A percentile compares a stretch with the other conserved stretches of the same genome.
Conservation (phyloP, 129 eudicot species). For the Pulicaria dysenterica region DNA sequence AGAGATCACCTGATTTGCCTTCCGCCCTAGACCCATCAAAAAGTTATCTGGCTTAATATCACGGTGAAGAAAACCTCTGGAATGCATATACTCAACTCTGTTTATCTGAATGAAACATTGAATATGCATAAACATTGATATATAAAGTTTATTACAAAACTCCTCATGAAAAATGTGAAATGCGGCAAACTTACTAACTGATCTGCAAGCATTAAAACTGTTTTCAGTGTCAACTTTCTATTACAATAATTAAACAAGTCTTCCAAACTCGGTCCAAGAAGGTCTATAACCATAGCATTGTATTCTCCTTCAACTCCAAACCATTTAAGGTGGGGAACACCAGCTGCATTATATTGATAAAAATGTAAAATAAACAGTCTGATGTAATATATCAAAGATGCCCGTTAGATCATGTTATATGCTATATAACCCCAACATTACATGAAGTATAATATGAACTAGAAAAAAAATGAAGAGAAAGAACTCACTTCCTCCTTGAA, state of each 20-base stretch:
- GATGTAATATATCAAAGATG: slow-evolving; percentile 2
- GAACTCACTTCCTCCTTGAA: slow-evolving; percentile 92
- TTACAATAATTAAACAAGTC: slow-evolving; percentile 88
- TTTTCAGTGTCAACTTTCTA: slow-evolving; percentile 75
- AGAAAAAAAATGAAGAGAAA: slow-evolving; percentile 3
- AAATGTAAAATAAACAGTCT: not conserved
- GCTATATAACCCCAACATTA: not conserved
- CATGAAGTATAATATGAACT: too few species aligned
- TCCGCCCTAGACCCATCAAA: slow-evolving; percentile 89
- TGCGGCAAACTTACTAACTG: slow-evolving; percentile 61
- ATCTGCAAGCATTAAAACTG: slow-evolving; percentile 94
- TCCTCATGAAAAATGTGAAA: not conserved
- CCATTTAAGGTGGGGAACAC: slow-evolving; percentile 88
- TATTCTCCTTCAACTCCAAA: slow-evolving; percentile 87
- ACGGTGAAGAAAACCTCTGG: slow-evolving; percentile 92
- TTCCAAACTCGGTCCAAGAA: slow-evolving; percentile 95
- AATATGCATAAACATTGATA: slow-evolving; percentile 17
- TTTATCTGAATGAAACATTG: slow-evolving; percentile 51
- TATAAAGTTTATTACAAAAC: not conserved
- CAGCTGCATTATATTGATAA: slow-evolving; percentile 54
- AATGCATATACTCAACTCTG: slow-evolving; percentile 95
- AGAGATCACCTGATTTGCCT: slow-evolving; percentile 77
- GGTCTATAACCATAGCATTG: slow-evolving; percentile 86
- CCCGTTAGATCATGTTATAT: not conserved
- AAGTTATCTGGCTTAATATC: slow-evolving; percentile 95